Conservation (phyloP, 257 asterid genomes). For the Primulina tabacum region DNA sequence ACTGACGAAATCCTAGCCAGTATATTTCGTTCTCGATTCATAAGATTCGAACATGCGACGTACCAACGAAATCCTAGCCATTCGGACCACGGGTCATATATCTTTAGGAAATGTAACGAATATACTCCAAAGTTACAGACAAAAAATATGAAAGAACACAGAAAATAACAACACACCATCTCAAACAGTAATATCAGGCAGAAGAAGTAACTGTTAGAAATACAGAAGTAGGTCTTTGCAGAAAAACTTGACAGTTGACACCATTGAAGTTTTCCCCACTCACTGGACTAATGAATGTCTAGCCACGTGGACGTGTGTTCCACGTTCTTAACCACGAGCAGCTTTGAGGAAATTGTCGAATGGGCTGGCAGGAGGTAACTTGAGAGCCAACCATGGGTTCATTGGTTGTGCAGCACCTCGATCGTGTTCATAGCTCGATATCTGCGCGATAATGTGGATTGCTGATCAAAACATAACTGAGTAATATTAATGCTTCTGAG, state of each 20-base stretch:
- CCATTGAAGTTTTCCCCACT: not conserved
- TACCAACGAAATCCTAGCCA: too few species aligned
- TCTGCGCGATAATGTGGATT: conserved; percentile 31
- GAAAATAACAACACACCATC: not conserved
- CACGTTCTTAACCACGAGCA: conserved; percentile 64
- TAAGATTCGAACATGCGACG: too few species aligned
- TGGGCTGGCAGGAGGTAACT: conserved; percentile 98
- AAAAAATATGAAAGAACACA: not conserved
- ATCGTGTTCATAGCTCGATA: conserved; percentile 32
- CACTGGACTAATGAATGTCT: conserved; percentile 17
- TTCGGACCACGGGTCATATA: too few species aligned
- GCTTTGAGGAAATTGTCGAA: conserved; percentile 96
- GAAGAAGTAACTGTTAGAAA: conserved; percentile 10
- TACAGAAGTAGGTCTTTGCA: not conserved
- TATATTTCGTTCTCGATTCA: too few species aligned
- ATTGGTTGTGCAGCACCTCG: conserved; percentile 27
- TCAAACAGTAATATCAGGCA: not conserved
- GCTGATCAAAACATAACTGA: not conserved
- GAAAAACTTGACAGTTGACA: too few species aligned
- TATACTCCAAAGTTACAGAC: not conserved
- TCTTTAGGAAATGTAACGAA: too few species aligned
- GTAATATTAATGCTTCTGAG: too few species aligned
- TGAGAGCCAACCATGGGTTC: conserved; percentile 69
- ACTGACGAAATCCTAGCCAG: too few species aligned
- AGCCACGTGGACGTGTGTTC: not conserved